These are phyloP conservation scores for Zymoseptoria tritici DNA, from an alignment of 2,329 filamentous ascomycete species.

Conservation along the genomic window DNA sequence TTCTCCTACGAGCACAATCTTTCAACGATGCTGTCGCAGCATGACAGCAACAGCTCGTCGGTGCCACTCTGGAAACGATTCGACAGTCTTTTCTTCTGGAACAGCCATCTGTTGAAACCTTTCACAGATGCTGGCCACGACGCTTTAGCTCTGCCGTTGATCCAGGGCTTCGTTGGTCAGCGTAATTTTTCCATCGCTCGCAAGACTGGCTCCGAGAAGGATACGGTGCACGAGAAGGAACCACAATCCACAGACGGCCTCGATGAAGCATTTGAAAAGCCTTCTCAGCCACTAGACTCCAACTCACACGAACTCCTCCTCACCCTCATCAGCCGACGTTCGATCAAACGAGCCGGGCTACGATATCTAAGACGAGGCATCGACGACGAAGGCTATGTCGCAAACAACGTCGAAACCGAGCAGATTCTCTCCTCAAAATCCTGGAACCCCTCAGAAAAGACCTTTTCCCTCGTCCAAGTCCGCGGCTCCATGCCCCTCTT, in stretches of 20 bases:
- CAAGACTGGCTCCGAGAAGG: conserved; percentile 21
- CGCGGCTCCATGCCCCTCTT: conserved; percentile 89
- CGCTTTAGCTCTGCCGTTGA: conserved; percentile 66
- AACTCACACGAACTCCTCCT: conserved; percentile 54
- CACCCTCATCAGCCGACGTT: conserved; percentile 88
- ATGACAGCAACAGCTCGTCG: conserved; percentile 36
- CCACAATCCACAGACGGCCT: conserved; percentile 13
- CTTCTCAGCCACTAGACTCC: conserved; percentile 1
- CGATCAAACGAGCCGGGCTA: conserved; percentile 75
- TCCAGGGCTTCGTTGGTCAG: conserved; percentile 94
- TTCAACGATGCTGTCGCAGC: conserved; percentile 54
- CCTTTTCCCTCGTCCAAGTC: conserved; percentile 79
- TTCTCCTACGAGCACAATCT: conserved; percentile 94
- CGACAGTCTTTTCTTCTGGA: conserved; percentile 79
- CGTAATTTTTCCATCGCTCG: conserved; percentile 55
- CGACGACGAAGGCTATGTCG: conserved; percentile 79
- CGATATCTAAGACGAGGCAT: conserved; percentile 85
- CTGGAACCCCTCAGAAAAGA: conserved; percentile 55
- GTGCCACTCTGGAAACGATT: conserved; percentile 63
- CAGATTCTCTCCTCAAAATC: conserved; percentile 72
- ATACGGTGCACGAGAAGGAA: conserved; percentile 20
- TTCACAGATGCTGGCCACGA: conserved; percentile 70
- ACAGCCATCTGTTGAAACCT: conserved; percentile 63
- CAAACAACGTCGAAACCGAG: conserved; percentile 91
- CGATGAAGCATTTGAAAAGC: conserved; percentile 4